Percentiles rank a stretch among this genome's conserved stretches.
Evolutionary conservation across 805 yeast genomes (phyloP).

Genomic region (Brettanomyces naardenensis): DNA sequence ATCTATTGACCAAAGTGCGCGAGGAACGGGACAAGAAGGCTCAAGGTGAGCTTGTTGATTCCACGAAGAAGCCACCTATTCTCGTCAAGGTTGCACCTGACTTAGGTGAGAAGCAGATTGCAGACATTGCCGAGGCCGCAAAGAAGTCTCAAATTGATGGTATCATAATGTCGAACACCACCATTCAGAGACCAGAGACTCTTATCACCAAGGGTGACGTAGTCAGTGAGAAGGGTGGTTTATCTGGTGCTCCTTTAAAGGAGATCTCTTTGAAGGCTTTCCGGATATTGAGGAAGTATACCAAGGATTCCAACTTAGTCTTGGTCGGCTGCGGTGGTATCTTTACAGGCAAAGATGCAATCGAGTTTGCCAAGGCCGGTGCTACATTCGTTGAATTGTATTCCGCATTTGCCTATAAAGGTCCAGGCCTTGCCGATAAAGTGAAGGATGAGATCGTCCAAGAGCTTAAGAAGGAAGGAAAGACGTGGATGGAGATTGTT

Average conservation of each 20-base stretch:
- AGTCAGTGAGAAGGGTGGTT: constrained; percentile 67
- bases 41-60: constrained; percentile 28
- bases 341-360: constrained; percentile 75
- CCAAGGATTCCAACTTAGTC: constrained; percentile 66
- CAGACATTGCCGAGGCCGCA: constrained; percentile 76
- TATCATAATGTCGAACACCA: constrained; percentile 86
- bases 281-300: constrained; percentile 59
- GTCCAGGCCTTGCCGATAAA: constrained; percentile 72
- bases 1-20: constrained; percentile 59
- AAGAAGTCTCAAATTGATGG: constrained; percentile 78
- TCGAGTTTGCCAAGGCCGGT: constrained; percentile 90
- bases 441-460: constrained; percentile 50
- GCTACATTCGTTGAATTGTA: constrained; percentile 84
- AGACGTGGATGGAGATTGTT: constrained; percentile 76
- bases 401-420: constrained; percentile 87
- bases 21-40: constrained; percentile 48
- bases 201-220: constrained; percentile 44
- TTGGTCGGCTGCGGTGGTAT: constrained; percentile 95
- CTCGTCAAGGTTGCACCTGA: constrained; percentile 94
- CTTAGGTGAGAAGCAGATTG: constrained; percentile 70
- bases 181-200: constrained; percentile 68
- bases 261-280: constrained; percentile 70
- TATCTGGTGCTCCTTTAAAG: constrained; percentile 88
- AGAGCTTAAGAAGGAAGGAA: constrained; percentile 63
- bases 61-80: constrained; percentile 56